phyloP scores from a whole-genome alignment of 495 filamentous ascomycete genomes.

The Penicillium longicatenatum region DNA sequence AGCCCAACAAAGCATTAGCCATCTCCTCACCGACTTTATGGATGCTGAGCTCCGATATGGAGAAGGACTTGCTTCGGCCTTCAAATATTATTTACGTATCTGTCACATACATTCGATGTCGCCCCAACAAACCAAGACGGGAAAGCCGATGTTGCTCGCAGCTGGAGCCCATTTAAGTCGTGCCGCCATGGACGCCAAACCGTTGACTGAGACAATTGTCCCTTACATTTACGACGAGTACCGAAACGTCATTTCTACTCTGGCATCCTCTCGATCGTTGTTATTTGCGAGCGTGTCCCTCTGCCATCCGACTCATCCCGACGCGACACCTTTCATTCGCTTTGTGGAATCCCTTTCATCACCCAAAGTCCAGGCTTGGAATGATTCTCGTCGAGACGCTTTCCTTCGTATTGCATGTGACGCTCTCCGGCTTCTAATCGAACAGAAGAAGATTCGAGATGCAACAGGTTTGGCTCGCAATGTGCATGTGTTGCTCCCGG shows the following conservation, averaged over 20 bases:
- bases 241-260: constrained; percentile 21
- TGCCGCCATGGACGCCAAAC: constrained; percentile 22
- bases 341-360: constrained; percentile 23
- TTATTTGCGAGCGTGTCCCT: constrained; percentile 30
- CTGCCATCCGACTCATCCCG: constrained; percentile 39
- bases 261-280: constrained; percentile 28
- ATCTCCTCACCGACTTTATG: constrained; percentile 34
- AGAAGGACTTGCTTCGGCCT: constrained; percentile 30
- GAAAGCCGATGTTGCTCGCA: constrained; percentile 26
- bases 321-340: constrained; percentile 33
- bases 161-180: constrained; percentile 30
- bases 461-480: constrained; percentile 33
- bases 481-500: constrained; percentile 35
- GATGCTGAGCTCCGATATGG: constrained; percentile 40
- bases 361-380: constrained; percentile 21
- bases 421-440: constrained; percentile 39
- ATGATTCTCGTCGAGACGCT: constrained; percentile 22
- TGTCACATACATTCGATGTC: constrained; percentile 25
- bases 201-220: constrained; percentile 22
- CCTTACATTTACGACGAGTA: constrained; percentile 36
- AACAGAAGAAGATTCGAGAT: constrained; percentile 31
- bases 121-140: constrained; percentile 7
- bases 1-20: constrained; percentile 26
- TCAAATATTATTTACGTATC: constrained; percentile 34
- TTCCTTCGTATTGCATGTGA: constrained; percentile 36